Evolutionary conservation across 257 asterid genomes (phyloP), one percentile per base, ranked within the genome.

Genomic region (Jaltomata sinuosa): DNA sequence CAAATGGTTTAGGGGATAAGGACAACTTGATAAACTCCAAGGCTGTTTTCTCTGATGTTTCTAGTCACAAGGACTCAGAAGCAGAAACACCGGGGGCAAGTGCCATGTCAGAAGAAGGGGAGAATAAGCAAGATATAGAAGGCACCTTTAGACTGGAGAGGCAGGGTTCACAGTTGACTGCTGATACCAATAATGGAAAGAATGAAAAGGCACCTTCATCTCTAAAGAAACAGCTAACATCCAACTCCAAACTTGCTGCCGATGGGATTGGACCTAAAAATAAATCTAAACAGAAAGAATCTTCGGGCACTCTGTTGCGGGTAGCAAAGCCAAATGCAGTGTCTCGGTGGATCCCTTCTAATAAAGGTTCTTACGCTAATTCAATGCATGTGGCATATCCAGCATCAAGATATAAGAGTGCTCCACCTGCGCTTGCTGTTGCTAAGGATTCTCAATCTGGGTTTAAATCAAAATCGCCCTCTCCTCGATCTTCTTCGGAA

Each of bases 351-450:
- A 94, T 97, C 82, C 98, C 98, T 83, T 6, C 97, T 79, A 95
- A 94, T 89, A 94, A 94, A 91, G 98, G 98, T 65, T 95, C 98
- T 76, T 94, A 93, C 89, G 89, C 95, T 82, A 92, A 92, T 90
- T 97, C 97, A 79, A 94, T 97, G 97, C 98, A 95, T 87, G 96
- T 94, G 59, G 90, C 93, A 82, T 94, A 97, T 90, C 98, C 98
- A 59, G 97, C 96, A 32, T 88, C 97, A 84, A 91, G 97, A 84
- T 84, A 92, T 89, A 93, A 95, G 87, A 97, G 98, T 88, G 98
- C 98, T 87, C 98, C 98, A 79, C 91, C 97, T 85, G 93, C 88
- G 6, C 85, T 94, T 84, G 88, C 92, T 78, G 88, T 85, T 86
- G 87, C 91, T 74, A 93, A 92, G 87, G 97, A 91, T 82, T 85